Conservation (phyloP, 305 asterid genomes). For the Fraxinus albicans region DNA sequence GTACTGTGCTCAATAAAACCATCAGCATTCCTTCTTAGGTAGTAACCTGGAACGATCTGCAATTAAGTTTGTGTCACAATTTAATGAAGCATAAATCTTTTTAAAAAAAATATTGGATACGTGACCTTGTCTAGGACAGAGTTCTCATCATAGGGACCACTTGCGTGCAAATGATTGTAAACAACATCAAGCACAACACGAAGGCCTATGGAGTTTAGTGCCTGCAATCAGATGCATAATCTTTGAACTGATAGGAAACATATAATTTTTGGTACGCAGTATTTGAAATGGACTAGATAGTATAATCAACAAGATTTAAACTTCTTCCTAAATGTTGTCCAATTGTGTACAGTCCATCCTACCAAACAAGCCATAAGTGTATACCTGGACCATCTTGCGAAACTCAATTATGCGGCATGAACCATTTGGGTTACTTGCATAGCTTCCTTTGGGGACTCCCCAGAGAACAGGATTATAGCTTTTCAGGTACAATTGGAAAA, state of each 20-base stretch:
- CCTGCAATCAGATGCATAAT: constrained; percentile 53
- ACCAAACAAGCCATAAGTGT: background rate
- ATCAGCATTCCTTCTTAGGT: constrained; percentile 81
- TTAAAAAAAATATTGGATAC: background rate
- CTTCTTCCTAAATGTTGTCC: background rate
- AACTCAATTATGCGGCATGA: constrained; percentile 76
- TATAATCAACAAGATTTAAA: constrained; percentile 10
- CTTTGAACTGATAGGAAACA: background rate
- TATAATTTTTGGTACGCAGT: background rate
- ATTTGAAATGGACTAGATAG: background rate
- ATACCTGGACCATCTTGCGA: constrained; percentile 95
- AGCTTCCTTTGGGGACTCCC: constrained; percentile 99
- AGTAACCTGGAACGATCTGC: constrained; percentile 99
- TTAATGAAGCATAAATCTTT: constrained; percentile 12
- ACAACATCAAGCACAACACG: constrained; percentile 91
- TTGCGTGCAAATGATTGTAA: constrained; percentile 90
- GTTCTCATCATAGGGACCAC: constrained; percentile 67
- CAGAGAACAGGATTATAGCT: constrained; percentile 94
- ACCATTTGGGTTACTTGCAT: constrained; percentile 81
- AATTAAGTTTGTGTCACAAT: constrained; percentile 26
- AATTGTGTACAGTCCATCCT: background rate
- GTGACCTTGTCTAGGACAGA: constrained; percentile 90
- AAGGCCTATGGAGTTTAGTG: constrained; percentile 78
- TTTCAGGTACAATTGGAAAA: constrained; percentile 29
- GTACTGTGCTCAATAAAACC: constrained; percentile 90